Conservation (phyloP, 495 filamentous ascomycete species). For the Immersiella caudata region DNA sequence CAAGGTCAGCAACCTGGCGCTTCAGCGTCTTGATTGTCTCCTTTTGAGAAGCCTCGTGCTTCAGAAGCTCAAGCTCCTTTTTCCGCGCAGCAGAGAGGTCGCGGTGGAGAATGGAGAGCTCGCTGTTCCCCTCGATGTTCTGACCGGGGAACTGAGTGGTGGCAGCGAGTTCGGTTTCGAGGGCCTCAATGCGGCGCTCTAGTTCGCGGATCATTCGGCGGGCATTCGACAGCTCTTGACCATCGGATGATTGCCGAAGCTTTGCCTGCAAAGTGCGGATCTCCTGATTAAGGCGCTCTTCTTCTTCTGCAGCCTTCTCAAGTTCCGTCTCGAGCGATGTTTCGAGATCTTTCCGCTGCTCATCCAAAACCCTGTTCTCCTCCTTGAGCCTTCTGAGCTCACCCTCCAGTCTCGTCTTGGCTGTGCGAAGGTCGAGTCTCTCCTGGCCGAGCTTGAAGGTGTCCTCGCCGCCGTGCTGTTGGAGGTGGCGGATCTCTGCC, state of each 20-base stretch:
- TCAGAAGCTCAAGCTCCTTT: constrained; percentile 63
- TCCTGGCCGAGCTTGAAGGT: constrained; percentile 64
- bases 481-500: constrained; percentile 51
- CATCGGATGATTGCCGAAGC: constrained; percentile 50
- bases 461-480: constrained; percentile 42
- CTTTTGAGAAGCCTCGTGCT: constrained; percentile 65
- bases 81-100: constrained; percentile 64
- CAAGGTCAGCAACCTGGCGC: constrained; percentile 52
- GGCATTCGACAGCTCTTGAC: constrained; percentile 51
- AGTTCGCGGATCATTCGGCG: constrained; percentile 59
- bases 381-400: constrained; percentile 62
- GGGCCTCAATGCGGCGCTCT: constrained; percentile 59
- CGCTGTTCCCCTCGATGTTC: constrained; percentile 46
- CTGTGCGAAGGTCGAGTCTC: constrained; percentile 62
- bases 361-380: constrained; percentile 55
- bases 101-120: constrained; percentile 60
- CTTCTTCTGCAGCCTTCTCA: constrained; percentile 59
- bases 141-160: constrained; percentile 45
- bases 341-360: constrained; percentile 57
- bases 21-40: constrained; percentile 53
- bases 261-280: constrained; percentile 58
- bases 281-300: constrained; percentile 59
- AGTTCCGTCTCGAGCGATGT: constrained; percentile 58
- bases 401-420: constrained; percentile 60
- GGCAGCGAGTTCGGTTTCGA: constrained; percentile 56